Base-by-base conservation (phyloP, 2,329 filamentous ascomycete species). In the Didymosphaeria variabile region DNA sequence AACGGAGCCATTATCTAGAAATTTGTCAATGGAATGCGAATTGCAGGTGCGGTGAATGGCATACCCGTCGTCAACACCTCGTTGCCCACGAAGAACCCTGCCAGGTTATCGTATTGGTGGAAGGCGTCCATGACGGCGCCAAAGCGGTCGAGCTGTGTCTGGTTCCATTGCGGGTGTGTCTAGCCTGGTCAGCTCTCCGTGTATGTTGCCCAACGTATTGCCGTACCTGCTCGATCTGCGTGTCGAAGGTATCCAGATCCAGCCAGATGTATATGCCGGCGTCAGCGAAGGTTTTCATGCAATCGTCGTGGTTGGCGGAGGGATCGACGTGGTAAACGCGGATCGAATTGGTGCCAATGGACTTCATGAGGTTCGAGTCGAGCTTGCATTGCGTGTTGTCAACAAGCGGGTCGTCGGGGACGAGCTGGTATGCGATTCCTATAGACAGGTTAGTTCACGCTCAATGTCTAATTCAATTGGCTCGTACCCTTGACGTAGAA, bases 251-350 rank as follows among this genome's bases (percentile, higher is more conserved):
- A 72, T 93, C 94, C 62, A 97, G 84, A 77, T 97, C 93, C 53
- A 96, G 85, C 75, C 94, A 89, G 57, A 93, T 79, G 76, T 97
- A 96, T 76, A 97, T 94, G 59, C 91, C 91, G 45, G 88, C 90
- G 69, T 93, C 87, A 13, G 87, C 88, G 75, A 97, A 92, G 1
- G 88, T 89, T 57, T 84, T 84, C 92, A 97, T 96, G 81, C 93
- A 97, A 21, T 85, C 89, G 60, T 86, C 84, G 78, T 97, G 94
- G 75, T 94, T 82, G 34, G 81, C 87, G 2, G 79, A 77, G 1
- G 91, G 81, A 70, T 96, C 90, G 63, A 97, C 92, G 73, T 97
- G 92, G 79, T 97, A 97, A 60, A 95, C 91, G 59, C 93, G 91
- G 72, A 97, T 93, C 32, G 90, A 85, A 77, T 97, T 97, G 75